These are phyloP conservation scores for Saccharomyces mikatae DNA, from an alignment of 805 yeast species.

Conservation along the genomic window DNA sequence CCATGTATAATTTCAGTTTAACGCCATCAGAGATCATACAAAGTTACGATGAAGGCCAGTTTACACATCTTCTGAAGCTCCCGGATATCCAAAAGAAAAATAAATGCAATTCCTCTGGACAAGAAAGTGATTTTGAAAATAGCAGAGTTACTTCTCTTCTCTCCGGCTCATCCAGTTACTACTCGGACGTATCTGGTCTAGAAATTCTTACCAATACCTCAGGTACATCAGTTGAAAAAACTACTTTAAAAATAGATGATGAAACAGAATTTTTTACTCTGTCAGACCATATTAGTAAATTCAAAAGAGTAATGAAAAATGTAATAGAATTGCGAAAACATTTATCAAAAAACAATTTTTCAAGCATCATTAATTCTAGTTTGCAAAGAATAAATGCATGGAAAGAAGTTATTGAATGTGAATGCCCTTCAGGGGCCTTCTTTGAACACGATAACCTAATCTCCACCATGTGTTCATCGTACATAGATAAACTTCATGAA, in stretches of 20 bases:
- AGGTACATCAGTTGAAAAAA: not conserved
- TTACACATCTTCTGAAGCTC: not conserved
- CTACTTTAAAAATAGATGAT: not conserved
- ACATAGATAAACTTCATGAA: constrained; percentile 19
- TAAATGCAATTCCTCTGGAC: not conserved
- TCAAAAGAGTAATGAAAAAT: constrained; percentile 16
- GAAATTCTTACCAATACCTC: not conserved
- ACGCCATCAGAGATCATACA: constrained; percentile 27
- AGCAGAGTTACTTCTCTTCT: not conserved
- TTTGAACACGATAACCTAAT: constrained; percentile 12
- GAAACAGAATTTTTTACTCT: constrained; percentile 5
- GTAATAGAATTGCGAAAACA: constrained; percentile 15
- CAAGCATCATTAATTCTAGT: constrained; percentile 14
- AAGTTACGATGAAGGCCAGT: constrained; percentile 11
- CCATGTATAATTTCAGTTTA: constrained; percentile 17
- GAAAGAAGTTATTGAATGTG: constrained; percentile 25
- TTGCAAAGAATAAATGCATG: constrained; percentile 20
- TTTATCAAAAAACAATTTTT: constrained; percentile 14
- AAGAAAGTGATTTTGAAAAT: not conserved
- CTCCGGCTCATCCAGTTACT: constrained; percentile 6
- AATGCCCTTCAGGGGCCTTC: constrained; percentile 1
- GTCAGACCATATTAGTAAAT: constrained; percentile 16
- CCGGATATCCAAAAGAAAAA: not conserved
- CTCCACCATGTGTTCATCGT: constrained; percentile 24
- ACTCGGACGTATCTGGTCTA: not conserved